phyloP scores from a whole-genome alignment of 495 filamentous ascomycete species.

The Apodospora peruviana region DNA sequence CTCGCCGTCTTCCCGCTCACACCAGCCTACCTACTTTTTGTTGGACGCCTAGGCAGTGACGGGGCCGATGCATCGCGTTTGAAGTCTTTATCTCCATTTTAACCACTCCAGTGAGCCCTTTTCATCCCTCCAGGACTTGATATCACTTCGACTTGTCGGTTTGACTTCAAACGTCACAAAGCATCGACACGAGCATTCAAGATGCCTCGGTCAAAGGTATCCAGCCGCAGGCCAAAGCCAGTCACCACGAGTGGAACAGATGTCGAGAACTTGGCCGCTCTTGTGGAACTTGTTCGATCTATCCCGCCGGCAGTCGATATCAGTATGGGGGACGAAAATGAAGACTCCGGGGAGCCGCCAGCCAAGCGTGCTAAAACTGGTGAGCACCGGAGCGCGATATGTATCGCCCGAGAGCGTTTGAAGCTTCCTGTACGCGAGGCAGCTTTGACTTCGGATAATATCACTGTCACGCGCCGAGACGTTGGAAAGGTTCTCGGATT shows the following conservation, averaged over 20 bases:
- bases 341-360: conserved; percentile 1
- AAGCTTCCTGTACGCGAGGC: conserved; percentile 2
- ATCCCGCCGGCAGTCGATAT: conserved; percentile 2
- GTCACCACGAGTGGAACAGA: background rate
- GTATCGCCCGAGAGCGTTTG: conserved; percentile 18
- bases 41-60: too few species aligned
- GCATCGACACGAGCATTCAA: background rate
- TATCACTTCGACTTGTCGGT: too few species aligned
- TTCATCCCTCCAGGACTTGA: too few species aligned
- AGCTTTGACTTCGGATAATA: background rate
- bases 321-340: background rate
- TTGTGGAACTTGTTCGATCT: conserved; percentile 11
- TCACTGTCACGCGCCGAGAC: conserved; percentile 2
- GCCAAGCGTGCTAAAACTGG: conserved; percentile 17
- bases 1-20: background rate
- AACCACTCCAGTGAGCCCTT: too few species aligned
- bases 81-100: too few species aligned
- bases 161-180: too few species aligned
- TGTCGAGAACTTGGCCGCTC: conserved; percentile 7
- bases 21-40: too few species aligned
- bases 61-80: background rate
- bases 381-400: conserved; percentile 8
- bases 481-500: conserved; percentile 7
- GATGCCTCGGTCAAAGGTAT: conserved; percentile 11
- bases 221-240: background rate